Evolutionary conservation across 1,139 yeast species (phyloP), one percentile per base, ranked within the genome.

Genomic region (Kurtzmaniella quercitrusa): DNA sequence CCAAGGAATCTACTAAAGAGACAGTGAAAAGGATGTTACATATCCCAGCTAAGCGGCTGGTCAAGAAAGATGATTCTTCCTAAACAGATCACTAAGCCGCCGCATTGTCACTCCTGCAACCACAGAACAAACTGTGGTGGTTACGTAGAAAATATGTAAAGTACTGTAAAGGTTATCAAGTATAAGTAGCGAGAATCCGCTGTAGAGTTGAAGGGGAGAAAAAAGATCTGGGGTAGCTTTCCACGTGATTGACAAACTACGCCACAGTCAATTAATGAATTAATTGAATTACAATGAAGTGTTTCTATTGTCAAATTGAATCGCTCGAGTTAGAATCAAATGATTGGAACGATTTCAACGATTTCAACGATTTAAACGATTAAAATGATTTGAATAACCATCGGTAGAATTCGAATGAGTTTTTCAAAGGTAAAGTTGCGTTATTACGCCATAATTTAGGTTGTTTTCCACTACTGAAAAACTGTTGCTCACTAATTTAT

Each of bases 51-150:
- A 26, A 26, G 30, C 5, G n/a, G n/a, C 30, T 14, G 4, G 14
- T 6, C 30, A 26, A 26, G 12, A 26, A 26, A 9, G 30, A 14
- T 5, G 30, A 26, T 5, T 26, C 30, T 4, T 12, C 30, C 9
- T 14, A 12, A 26, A 11, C 30, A 11, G 30, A 26, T 12, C 30
- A 12, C 4, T 26, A 26, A 26, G 9, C 3, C n/a, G 30, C 30
- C 9, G 30, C 30, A 5, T 11, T 26, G n/a, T 5, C 12, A 26
- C 30, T 3, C 9, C 30, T 14, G n/a, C 30, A 26, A 26, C 30
- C 30, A 26, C 30, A 26, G 30, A 26, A n/a, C n/a, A 14, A 26
- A 26, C 30, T 26, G 30, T 26, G 30, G 30, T 26, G 30, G 30
- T 26, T 26, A 26, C 30, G 30, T 14, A 5, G 9, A 26, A 26